These are phyloP conservation scores for Austropuccinia psidii DNA, from an alignment of 1,284 basidiomycete species.

Conservation along the genomic window DNA sequence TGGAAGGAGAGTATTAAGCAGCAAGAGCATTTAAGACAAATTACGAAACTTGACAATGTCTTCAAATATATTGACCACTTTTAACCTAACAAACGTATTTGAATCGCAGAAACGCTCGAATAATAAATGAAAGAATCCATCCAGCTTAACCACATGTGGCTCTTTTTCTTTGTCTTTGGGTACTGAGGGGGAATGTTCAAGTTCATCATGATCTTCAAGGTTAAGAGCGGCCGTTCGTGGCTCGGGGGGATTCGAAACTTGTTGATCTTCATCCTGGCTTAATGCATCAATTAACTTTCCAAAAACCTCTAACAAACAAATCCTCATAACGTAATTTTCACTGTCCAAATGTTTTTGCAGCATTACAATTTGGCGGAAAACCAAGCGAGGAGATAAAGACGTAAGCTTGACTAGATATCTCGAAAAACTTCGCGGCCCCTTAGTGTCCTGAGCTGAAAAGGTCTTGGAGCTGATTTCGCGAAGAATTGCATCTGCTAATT, in stretches of 20 bases:
- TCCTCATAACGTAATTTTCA: slow-evolving; percentile 95
- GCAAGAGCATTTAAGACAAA: background rate
- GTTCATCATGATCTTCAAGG: slow-evolving; percentile 15
- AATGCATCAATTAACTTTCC: slow-evolving; percentile 45
- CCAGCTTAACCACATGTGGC: slow-evolving; percentile 71
- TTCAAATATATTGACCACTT: slow-evolving; percentile 68
- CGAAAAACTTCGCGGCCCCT: slow-evolving; percentile 77
- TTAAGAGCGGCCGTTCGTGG: slow-evolving; percentile 55
- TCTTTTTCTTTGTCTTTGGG: slow-evolving; percentile 53
- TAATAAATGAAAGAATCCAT: slow-evolving; percentile 71
- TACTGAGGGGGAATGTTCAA: background rate
- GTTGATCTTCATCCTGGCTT: slow-evolving; percentile 79
- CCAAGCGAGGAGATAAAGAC: slow-evolving; percentile 72
- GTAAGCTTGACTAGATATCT: slow-evolving; percentile 74
- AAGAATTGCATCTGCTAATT: slow-evolving; percentile 82
- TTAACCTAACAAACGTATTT: slow-evolving; percentile 82
- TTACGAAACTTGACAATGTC: slow-evolving; percentile 56
- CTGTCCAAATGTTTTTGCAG: slow-evolving; percentile 80
- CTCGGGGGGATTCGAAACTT: slow-evolving; percentile 66
- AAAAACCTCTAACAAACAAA: slow-evolving; percentile 46
- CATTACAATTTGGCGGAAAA: slow-evolving; percentile 82
- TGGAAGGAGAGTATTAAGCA: background rate
- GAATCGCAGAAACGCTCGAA: slow-evolving; percentile 79
- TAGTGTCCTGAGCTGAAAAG: slow-evolving; percentile 74
- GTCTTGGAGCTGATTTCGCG: slow-evolving; percentile 65